Base-by-base conservation (phyloP, 768 basidiomycete genomes). In the Gloeophyllum trabeum region DNA sequence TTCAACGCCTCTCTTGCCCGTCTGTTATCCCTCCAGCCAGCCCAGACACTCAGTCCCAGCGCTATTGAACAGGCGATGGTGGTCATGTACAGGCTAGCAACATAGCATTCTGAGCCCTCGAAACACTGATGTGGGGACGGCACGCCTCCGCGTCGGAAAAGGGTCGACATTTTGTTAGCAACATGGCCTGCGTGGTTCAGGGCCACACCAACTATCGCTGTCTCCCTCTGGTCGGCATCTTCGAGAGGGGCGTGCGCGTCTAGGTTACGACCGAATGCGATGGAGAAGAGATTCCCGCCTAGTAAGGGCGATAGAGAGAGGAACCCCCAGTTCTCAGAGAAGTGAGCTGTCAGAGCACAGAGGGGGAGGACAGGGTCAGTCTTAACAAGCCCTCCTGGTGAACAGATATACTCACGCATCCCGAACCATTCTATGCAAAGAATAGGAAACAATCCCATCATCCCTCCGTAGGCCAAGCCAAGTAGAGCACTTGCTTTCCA, bases 401-500 rank as follows among this genome's bases (percentile, higher is more conserved):
- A n/a, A n/a, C n/a, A n/a, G n/a, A n/a, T n/a, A 18, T 2, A 76
- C 83, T 53, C 51, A 86, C 86, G 65, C 52, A 93, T 66, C 5
- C 90, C 90, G 50, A 92, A 93, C 87, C 86, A 91, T 50, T 93
- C 91, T 20, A 92, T 69, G 40, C 75, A 69, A 23, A 93, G 67
- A n/a, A 81, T 77, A 0, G 87, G 85, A 52, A 74, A 69, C 34
- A 84, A 62, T 2, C 81, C 83, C 54, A 87, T 90, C 42, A 77
- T 54, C 39, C 75, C 70, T 3, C 89, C 89, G 50, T 91, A 83
- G 0, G 79, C 76, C 4, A 81, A 56, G 0, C 84, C 86, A 0
- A 87, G 59, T 10, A 68, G 44, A 3, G 58, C 61, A 20, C 67
- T 63, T 38, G 76, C 72, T 7, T 73, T 65, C 86, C 89, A 93